phyloP scores from a whole-genome alignment of 441 rosid species.

The Geranium incanum region DNA sequence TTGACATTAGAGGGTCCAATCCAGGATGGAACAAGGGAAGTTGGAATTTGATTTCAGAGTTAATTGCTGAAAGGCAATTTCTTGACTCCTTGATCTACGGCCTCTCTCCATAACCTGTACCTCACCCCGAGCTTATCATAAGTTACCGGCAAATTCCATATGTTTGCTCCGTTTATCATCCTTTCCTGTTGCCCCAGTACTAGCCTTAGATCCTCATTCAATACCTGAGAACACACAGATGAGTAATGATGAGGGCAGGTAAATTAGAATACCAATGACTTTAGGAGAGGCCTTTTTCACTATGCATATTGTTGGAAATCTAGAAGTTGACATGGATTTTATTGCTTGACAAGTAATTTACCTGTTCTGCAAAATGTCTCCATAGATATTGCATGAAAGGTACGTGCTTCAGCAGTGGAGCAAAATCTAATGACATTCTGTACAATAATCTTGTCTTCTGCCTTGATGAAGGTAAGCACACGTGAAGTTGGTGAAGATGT shows the following conservation, averaged over 20 bases:
- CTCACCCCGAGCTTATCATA: slow-evolving; percentile 91
- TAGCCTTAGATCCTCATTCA: slow-evolving; percentile 80
- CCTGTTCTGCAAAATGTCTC: slow-evolving; percentile 95
- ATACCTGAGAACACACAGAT: slow-evolving; percentile 38
- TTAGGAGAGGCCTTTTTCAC: not conserved
- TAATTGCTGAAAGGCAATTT: slow-evolving; percentile 50
- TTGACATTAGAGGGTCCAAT: not conserved
- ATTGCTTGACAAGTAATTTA: slow-evolving; percentile 18
- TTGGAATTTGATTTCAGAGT: not conserved
- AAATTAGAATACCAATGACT: not conserved
- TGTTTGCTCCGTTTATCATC: slow-evolving; percentile 73
- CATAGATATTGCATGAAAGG: slow-evolving; percentile 82
- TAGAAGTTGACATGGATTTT: not conserved
- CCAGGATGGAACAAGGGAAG: not conserved
- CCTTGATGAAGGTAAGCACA: slow-evolving; percentile 80
- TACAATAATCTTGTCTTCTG: slow-evolving; percentile 70
- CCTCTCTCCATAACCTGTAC: slow-evolving; percentile 79
- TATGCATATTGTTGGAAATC: not conserved
- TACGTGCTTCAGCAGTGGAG: slow-evolving; percentile 65
- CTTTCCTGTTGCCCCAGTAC: slow-evolving; percentile 85
- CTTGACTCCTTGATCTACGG: slow-evolving; percentile 57
- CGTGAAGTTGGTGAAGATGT: slow-evolving; percentile 92
- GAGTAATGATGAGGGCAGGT: not conserved
- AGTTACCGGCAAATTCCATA: slow-evolving; percentile 82
- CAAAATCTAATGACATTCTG: slow-evolving; percentile 89